Evolutionary conservation across 2,329 filamentous ascomycete genomes (phyloP), one percentile per base, ranked within the genome.

Genomic region (Alternaria triticina): DNA sequence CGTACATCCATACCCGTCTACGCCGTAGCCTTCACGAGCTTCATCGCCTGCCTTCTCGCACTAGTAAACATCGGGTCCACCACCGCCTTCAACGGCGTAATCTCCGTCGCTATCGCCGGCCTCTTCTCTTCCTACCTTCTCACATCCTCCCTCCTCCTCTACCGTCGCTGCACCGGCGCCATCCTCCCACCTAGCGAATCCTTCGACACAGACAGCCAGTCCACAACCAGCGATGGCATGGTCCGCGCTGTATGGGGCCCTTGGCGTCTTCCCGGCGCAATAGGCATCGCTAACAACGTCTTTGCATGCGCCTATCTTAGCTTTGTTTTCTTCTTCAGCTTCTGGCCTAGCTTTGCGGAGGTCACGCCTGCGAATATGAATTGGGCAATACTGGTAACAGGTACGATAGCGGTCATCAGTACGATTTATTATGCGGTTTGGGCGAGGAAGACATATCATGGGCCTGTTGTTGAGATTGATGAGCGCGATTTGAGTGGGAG

Each of bases 31-130:
- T 47, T 66, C 12, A 73, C 73, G 13, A 74, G 81, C 20, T 61
- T 80, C 8, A 71, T 83, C 25, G 79, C 80, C 28, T 70, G 76
- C 23, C 70, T 85, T 4, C 77, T 86, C 17, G 80, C 80, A 0
- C 74, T 86, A 17, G 82, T 86, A 71, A 85, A 85, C 66, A 80
- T 86, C 61, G 84, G 83, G 5, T 72, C 70, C 2, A 59, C 68
- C 9, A 62, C 65, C 6, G 74, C 71, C 4, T 77, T 76, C 67
- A 74, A 71, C 49, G 71, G 66, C 17, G 65, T 77, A 44, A 71
- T 74, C n/a, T 75, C 72, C 15, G 59, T 77, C 7, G 64, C 68
- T 9, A 71, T 77, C n/a, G 71, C 68, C 1, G 72, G 72, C 4
- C 61, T 77, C 15, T 76, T 72, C 54, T 62, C 66, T 1, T 75